Base-by-base conservation (phyloP, 2,329 filamentous ascomycete genomes). In the Ceratocystis cubensis region DNA sequence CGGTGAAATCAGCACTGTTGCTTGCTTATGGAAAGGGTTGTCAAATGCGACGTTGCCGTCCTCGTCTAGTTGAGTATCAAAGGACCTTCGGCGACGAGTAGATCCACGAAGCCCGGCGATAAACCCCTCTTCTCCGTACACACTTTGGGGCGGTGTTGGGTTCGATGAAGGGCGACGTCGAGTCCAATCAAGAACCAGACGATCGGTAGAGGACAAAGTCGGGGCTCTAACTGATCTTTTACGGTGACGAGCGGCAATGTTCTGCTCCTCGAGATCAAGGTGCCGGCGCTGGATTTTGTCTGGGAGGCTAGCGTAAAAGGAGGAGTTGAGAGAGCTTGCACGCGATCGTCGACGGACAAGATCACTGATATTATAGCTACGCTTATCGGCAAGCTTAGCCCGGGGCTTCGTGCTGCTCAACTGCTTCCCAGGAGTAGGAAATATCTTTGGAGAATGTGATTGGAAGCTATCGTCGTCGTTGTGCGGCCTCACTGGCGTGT, bases 211-310 rank as follows among this genome's bases (percentile, higher is more conserved):
- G n/a, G 46, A 63, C 30, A 68, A 44, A 3, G 64, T 64, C 5
- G 50, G 66, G 3, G 61, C 46, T 7, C 56, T 30, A 8, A 33
- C 53, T 7, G 53, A 13, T 33, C 61, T 61, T 15, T 33, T 61
- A 10, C 64, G 59, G 6, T 68, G 46, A 17, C 66, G 66, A 37
- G 66, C 66, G 41, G 66, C 66, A 63, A 68, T 68, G 17, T 82
- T 76, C 71, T 88, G 87, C 75, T 94, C 89, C 74, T 91, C 87
- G 62, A 78, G 80, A 28, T 86, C 86, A 73, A 91, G 87, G 69
- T 88, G 83, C 70, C 83, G 84, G 70, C 84, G 83, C 72, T 84
- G 85, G 69, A 91, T 81, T 75, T 90, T 91, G 69, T 88, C 84
- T 22, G 89, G 88, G 53, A 91, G 78, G 25, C 81, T 83, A 65